These are phyloP conservation scores for Leptomonas seymouri DNA, from an alignment of 208 protist genomes.

Conservation along the genomic window DNA sequence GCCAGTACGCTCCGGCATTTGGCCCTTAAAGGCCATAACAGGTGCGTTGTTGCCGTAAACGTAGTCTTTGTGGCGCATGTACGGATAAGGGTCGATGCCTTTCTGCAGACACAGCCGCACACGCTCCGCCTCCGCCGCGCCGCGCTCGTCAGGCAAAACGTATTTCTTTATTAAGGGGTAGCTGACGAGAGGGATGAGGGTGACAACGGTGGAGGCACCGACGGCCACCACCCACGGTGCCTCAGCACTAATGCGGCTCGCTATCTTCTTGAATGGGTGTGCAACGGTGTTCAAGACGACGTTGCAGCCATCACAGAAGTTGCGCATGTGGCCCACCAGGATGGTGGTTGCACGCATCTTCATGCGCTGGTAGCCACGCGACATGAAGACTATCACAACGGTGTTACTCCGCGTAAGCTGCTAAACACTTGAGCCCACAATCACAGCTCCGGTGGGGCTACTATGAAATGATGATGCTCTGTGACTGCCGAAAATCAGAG, in stretches of 20 bases:
- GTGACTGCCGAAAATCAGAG: too few relatives aligned
- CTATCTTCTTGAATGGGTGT: conserved; percentile 46
- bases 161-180: conserved; percentile 78
- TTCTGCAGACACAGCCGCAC: conserved; percentile 91
- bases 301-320: conserved; percentile 75
- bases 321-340: conserved; percentile 58
- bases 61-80: conserved; percentile 84
- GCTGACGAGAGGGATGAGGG: conserved; percentile 52
- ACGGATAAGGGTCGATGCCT: conserved; percentile 90
- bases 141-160: conserved; percentile 50
- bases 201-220: conserved; percentile 45
- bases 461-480: too few relatives aligned
- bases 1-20: conserved; percentile 45
- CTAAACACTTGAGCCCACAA: too few relatives aligned
- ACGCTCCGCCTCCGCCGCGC: conserved; percentile 74
- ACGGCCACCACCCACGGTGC: conserved; percentile 80
- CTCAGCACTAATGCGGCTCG: conserved; percentile 57
- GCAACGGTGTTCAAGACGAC: conserved; percentile 36
- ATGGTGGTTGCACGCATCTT: conserved; percentile 75
- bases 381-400: conserved; percentile 35
- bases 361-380: conserved; percentile 68
- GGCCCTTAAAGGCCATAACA: conserved; percentile 33
- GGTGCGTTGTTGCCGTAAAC: conserved; percentile 75
- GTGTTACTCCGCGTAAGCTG: too few relatives aligned
- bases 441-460: too few relatives aligned